A percentile compares a stretch with the other conserved stretches of the same genome.
These are phyloP conservation scores for Kentomonas sorsogonicus DNA, from an alignment of 208 protist species.

Conservation along the genomic window DNA sequence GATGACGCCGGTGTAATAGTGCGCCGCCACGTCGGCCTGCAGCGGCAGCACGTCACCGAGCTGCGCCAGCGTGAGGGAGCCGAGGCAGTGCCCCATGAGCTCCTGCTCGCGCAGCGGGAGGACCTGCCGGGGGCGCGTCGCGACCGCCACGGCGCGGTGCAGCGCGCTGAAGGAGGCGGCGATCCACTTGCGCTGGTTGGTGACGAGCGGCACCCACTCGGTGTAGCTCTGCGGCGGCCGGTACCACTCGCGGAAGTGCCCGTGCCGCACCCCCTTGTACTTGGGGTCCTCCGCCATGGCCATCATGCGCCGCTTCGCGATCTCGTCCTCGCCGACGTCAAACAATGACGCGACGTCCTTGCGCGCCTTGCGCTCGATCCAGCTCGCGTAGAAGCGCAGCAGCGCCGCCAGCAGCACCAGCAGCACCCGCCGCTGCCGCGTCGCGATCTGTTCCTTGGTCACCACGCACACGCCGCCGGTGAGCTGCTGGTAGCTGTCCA, in stretches of 20 bases:
- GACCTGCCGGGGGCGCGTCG: conserved; percentile 12
- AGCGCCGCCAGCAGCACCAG: conserved; percentile 64
- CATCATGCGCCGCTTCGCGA: too few species aligned
- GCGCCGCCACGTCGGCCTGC: conserved; percentile 19
- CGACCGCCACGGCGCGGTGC: conserved; percentile 44
- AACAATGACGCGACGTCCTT: conserved; percentile 19
- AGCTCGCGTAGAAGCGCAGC: conserved; percentile 71
- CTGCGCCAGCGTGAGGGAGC: conserved; percentile 36
- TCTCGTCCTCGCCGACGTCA: too few species aligned
- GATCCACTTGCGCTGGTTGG: conserved; percentile 64
- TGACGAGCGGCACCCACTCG: conserved; percentile 37
- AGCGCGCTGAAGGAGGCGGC: conserved; percentile 64
- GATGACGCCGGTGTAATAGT: conserved; percentile 47
- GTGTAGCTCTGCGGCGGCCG: conserved; percentile 52
- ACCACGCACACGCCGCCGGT: conserved; percentile 43
- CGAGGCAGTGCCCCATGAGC: conserved; percentile 25
- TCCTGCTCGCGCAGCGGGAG: conserved; percentile 54
- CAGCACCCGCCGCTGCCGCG: conserved; percentile 34
- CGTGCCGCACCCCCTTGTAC: too few species aligned
- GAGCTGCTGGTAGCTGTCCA: conserved; percentile 61
- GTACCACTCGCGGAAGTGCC: conserved; percentile 44
- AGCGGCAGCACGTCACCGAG: conserved; percentile 53
- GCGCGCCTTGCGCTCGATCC: conserved; percentile 39
- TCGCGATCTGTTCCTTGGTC: conserved; percentile 44
- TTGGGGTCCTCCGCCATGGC: too few species aligned